A percentile compares a stretch with the other conserved stretches of the same genome.
Conservation (phyloP, 2,329 filamentous ascomycete species). For the Botryotinia narcissicola region DNA sequence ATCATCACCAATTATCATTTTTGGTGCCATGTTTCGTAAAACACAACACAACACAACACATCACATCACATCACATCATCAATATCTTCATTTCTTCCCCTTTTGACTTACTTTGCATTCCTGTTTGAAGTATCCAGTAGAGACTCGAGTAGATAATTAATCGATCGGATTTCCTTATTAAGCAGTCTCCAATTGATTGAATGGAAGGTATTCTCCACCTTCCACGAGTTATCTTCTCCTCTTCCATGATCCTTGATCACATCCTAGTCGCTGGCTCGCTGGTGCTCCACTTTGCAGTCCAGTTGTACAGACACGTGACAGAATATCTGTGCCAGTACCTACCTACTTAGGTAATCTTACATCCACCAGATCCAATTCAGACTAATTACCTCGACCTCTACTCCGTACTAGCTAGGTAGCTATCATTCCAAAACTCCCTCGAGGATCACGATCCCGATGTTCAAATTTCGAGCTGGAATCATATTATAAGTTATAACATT, state of each 20-base stretch:
- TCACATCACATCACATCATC: neutral
- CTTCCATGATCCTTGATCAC: neutral
- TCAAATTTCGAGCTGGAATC: neutral
- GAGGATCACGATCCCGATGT: neutral
- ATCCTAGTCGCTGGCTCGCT: neutral
- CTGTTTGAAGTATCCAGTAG: too few species aligned
- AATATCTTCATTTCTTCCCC: slow-evolving; percentile 4
- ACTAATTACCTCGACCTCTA: neutral
- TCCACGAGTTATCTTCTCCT: neutral
- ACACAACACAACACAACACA: neutral
- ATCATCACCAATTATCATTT: neutral
- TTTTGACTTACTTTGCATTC: neutral
- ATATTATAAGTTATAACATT: neutral
- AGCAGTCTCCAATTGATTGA: neutral
- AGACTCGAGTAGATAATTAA: neutral
- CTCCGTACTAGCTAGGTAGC: neutral
- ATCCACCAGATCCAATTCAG: neutral
- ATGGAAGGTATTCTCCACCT: neutral
- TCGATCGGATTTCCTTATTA: neutral
- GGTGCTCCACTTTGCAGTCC: neutral
- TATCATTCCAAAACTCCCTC: neutral
- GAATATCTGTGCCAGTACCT: neutral
- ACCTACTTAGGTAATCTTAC: too few species aligned
- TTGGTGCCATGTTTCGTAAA: neutral
- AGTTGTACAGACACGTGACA: neutral